Percentiles rank a stretch among this genome's conserved stretches.
Evolutionary conservation across 1,139 yeast species (phyloP).

Genomic region (Geotrichum candidum): DNA sequence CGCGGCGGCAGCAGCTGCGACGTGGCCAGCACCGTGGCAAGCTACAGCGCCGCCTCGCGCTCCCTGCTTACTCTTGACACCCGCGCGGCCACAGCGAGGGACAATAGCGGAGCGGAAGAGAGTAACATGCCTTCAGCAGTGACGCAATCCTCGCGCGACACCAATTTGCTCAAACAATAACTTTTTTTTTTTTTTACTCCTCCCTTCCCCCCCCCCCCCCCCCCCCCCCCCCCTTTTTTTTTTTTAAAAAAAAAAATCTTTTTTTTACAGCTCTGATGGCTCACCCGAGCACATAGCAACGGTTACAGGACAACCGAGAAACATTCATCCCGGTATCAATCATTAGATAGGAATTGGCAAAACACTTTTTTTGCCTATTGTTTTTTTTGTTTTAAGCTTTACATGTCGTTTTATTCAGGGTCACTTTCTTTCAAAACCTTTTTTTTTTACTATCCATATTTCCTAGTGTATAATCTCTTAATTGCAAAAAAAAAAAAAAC

Average conservation of each 20-base stretch:
- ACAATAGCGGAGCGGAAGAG: neutral
- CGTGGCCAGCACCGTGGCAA: neutral
- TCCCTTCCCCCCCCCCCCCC: too few species aligned
- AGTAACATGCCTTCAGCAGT: neutral
- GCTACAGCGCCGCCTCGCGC: neutral
- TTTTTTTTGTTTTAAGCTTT: too few species aligned
- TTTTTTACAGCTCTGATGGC: too few species aligned
- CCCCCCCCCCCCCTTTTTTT: too few species aligned
- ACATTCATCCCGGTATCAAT: too few species aligned
- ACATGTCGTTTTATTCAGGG: neutral
- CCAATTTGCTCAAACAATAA: too few species aligned
- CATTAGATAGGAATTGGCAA: neutral
- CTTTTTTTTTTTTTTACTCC: too few species aligned
- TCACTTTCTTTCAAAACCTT: neutral
- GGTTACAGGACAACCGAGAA: too few species aligned
- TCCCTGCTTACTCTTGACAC: neutral
- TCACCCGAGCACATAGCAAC: too few species aligned
- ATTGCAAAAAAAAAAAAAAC: too few species aligned
- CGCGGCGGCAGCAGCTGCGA: neutral
- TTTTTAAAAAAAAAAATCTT: too few species aligned
- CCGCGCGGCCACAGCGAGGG: neutral
- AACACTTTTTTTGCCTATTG: neutral
- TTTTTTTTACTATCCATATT: neutral
- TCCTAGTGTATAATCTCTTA: neutral
- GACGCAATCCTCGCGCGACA: too few species aligned